A percentile compares a stretch with the other conserved stretches of the same genome.
Conservation (phyloP, 208 protist genomes). For the Balamuthia mandrillaris region DNA sequence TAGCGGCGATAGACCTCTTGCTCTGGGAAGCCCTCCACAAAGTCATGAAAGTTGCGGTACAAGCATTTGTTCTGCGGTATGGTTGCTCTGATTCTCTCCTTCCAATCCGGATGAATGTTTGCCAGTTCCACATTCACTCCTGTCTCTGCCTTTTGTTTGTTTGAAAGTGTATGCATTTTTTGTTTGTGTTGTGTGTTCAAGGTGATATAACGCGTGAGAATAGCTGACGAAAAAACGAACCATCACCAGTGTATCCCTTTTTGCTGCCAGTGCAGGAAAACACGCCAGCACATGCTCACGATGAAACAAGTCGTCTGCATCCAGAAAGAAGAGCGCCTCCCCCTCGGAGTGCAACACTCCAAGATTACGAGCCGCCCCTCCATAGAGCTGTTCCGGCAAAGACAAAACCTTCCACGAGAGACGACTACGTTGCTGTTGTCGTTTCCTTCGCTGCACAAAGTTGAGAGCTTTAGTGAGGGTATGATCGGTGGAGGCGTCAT, state of each 20-base stretch:
- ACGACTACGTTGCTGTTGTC: too few species aligned
- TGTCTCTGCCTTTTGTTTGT: background rate
- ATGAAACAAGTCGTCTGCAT: background rate
- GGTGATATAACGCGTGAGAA: background rate
- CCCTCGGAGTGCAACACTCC: background rate
- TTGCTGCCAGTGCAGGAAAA: background rate
- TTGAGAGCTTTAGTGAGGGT: background rate
- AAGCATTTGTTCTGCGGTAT: background rate
- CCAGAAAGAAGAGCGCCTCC: background rate
- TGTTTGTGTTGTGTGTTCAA: background rate
- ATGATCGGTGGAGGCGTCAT: constrained; percentile 11
- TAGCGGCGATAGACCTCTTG: background rate
- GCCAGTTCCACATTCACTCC: background rate
- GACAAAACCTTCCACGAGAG: constrained; percentile 24
- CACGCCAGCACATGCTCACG: background rate
- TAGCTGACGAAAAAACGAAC: background rate
- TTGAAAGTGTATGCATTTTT: background rate
- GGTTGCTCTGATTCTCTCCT: constrained; percentile 7
- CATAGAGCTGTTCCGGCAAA: background rate
- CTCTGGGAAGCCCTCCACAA: constrained; percentile 3
- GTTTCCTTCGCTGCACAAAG: too few species aligned
- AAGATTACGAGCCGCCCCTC: background rate
- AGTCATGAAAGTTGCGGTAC: background rate
- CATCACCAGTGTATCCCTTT: background rate
- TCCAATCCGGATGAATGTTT: background rate